Conservation (phyloP, 78 protist species). For the Creolimax fragrantissima region DNA sequence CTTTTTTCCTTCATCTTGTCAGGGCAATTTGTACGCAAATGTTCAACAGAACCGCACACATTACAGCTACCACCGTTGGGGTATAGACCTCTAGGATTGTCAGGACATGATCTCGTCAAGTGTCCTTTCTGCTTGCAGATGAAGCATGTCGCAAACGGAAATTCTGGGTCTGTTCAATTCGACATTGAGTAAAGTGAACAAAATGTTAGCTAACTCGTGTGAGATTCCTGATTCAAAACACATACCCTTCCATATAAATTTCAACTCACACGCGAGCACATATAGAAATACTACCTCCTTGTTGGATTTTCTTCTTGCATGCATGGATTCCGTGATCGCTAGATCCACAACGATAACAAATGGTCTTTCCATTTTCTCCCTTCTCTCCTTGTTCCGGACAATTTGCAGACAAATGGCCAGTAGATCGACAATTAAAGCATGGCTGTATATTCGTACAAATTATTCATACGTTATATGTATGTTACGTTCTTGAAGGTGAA, state of each 20-base stretch:
- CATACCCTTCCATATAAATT: no score
- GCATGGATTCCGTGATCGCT: not conserved
- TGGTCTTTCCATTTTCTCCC: not conserved
- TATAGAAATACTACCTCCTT: no score
- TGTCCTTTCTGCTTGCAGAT: slow-evolving; percentile 23
- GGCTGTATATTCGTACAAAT: not conserved
- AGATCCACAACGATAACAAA: slow-evolving; percentile 1
- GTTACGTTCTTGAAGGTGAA: no score
- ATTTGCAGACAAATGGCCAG: not conserved
- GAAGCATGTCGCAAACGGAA: slow-evolving; percentile 17
- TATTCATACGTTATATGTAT: no score
- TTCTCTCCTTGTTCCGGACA: not conserved
- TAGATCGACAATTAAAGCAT: not conserved
- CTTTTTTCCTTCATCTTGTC: not conserved
- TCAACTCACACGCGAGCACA: no score
- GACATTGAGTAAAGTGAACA: not conserved
- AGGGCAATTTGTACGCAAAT: not conserved
- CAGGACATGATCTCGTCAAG: not conserved
- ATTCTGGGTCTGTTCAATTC: not conserved
- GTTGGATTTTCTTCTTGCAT: not conserved
- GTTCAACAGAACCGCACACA: not conserved
- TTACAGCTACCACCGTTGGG: slow-evolving; percentile 22
- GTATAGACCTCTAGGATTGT: slow-evolving; percentile 17
- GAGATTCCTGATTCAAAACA: no score
- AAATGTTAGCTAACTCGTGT: not conserved